Conservation (phyloP, 2,329 filamentous ascomycete genomes). For the Xylaria digitata region DNA sequence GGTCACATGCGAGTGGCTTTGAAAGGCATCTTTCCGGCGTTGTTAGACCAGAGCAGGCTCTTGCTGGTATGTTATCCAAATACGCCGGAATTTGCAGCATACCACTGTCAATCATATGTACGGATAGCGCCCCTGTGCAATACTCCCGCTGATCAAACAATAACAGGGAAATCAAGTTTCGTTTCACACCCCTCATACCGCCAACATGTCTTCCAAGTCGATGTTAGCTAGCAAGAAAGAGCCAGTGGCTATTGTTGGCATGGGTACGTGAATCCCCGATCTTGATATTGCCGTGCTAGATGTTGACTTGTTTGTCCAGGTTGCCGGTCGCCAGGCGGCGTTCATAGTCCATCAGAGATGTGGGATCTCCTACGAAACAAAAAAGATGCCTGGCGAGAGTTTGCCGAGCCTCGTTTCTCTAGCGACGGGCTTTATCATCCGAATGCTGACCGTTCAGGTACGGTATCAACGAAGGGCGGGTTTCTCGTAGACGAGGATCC, state of each 20-base stretch:
- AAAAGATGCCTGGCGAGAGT: constrained; percentile 3
- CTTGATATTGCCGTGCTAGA: background rate
- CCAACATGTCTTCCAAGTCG: no score
- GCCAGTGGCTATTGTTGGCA: constrained; percentile 30
- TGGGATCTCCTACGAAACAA: constrained; percentile 24
- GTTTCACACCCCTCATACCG: no score
- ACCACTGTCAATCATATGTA: no score
- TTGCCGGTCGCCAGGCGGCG: constrained; percentile 32
- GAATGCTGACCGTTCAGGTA: constrained; percentile 10
- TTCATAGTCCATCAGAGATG: background rate
- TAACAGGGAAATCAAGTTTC: no score
- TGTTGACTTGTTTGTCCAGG: constrained; percentile 3
- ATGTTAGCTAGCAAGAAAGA: background rate
- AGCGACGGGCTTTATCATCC: constrained; percentile 21
- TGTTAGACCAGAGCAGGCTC: no score
- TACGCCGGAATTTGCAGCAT: no score
- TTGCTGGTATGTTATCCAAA: no score
- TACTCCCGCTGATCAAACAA: no score
- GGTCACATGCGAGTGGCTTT: no score
- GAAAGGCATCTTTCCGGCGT: no score
- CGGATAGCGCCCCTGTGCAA: no score
- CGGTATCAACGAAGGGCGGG: constrained; percentile 6
- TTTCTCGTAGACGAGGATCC: constrained; percentile 45
- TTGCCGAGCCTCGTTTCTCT: constrained; percentile 20
- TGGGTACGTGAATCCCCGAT: constrained; percentile 21